phyloP scores from a whole-genome alignment of 2,329 filamentous ascomycete genomes.

The Simplicillium aogashimaense region DNA sequence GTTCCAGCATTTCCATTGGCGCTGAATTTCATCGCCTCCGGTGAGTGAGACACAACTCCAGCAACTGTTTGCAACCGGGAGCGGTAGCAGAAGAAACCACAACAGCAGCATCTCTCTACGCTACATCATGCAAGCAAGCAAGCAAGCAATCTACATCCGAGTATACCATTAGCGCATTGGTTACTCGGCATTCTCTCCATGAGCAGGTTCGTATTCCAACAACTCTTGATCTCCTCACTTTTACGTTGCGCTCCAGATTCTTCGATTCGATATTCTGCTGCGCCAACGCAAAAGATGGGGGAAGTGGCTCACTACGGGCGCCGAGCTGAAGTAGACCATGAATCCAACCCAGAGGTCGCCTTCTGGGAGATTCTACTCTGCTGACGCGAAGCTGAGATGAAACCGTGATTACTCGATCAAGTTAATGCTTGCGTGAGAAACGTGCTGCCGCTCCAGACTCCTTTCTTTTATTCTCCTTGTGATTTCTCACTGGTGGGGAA shows the following conservation, averaged over 20 bases:
- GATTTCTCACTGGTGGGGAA: slow-evolving; percentile 1
- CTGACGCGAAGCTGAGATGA: slow-evolving; percentile 76
- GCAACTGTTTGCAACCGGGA: slow-evolving; percentile 35
- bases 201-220: slow-evolving; percentile 32
- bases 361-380: slow-evolving; percentile 12
- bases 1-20: slow-evolving; percentile 63
- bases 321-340: slow-evolving; percentile 43
- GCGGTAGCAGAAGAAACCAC: slow-evolving; percentile 45
- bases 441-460: slow-evolving; percentile 73
- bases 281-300: slow-evolving; percentile 9
- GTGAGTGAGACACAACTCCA: slow-evolving; percentile 51
- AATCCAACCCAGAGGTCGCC: slow-evolving; percentile 39
- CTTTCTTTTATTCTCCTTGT: slow-evolving; percentile 15
- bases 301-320: slow-evolving; percentile 79
- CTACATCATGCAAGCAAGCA: neutral
- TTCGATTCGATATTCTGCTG: neutral
- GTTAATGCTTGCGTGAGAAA: slow-evolving; percentile 99
- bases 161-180: too few species aligned
- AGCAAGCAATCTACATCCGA: neutral
- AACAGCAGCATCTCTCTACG: slow-evolving; percentile 1
- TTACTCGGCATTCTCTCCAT: neutral
- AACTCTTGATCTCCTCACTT: slow-evolving; percentile 23
- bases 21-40: slow-evolving; percentile 83
- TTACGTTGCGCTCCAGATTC: slow-evolving; percentile 6
- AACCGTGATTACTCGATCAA: slow-evolving; percentile 97